A percentile compares a stretch with the other conserved stretches of the same genome.
Evolutionary conservation across 768 basidiomycete species (phyloP).

Genomic region (Pleurotus giganteus): DNA sequence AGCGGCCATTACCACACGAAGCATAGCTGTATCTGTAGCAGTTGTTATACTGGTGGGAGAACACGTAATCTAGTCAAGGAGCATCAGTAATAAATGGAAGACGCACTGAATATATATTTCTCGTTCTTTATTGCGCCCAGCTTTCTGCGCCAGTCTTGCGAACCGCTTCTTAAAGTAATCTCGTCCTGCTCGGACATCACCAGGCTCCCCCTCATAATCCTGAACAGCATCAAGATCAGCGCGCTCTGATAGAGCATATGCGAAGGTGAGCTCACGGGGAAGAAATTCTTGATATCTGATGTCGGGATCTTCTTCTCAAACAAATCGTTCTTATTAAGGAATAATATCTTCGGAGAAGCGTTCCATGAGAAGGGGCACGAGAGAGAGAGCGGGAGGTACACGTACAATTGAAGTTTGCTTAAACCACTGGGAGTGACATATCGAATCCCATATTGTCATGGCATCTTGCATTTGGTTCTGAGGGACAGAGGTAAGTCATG

Average conservation of each 20-base stretch:
- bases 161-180: slow-evolving; percentile 92
- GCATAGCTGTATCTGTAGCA: slow-evolving; percentile 85
- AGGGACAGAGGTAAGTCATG: background rate
- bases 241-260: background rate
- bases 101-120: slow-evolving; percentile 94
- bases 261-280: slow-evolving; percentile 56
- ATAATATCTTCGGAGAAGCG: slow-evolving; percentile 64
- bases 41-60: slow-evolving; percentile 68
- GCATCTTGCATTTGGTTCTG: slow-evolving; percentile 99
- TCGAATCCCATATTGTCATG: slow-evolving; percentile 98
- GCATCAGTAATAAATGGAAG: slow-evolving; percentile 2
- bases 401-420: slow-evolving; percentile 88
- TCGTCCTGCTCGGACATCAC: slow-evolving; percentile 71
- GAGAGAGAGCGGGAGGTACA: slow-evolving; percentile 12
- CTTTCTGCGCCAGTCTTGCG: slow-evolving; percentile 77
- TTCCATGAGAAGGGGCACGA: slow-evolving; percentile 4
- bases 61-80: background rate
- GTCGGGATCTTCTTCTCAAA: slow-evolving; percentile 78
- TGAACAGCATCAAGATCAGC: slow-evolving; percentile 24
- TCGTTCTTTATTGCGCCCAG: slow-evolving; percentile 78
- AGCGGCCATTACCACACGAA: slow-evolving; percentile 92
- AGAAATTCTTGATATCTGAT: slow-evolving; percentile 86
- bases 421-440: slow-evolving; percentile 98
- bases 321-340: slow-evolving; percentile 95
- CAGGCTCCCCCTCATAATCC: slow-evolving; percentile 83